phyloP scores from a whole-genome alignment of 2,329 filamentous ascomycete genomes.

The Pyrenochaeta sp. region DNA sequence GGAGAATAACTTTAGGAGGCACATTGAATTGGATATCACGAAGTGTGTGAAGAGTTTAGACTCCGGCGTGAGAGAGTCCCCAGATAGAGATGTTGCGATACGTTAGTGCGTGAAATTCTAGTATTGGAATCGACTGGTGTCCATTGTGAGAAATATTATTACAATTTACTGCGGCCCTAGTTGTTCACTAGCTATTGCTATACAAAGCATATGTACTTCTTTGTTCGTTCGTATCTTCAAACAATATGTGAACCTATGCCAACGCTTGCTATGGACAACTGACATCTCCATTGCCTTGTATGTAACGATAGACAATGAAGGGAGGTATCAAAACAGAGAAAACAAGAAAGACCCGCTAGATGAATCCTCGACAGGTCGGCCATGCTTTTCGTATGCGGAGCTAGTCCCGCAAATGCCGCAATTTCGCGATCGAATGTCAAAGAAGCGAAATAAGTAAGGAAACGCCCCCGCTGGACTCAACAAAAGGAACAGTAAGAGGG shows the following conservation, averaged over 20 bases:
- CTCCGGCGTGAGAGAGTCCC: neutral
- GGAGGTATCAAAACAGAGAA: conserved; percentile 39
- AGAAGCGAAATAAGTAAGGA: conserved; percentile 4
- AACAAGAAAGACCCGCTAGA: conserved; percentile 14
- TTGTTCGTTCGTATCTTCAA: conserved; percentile 12
- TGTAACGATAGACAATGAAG: conserved; percentile 18
- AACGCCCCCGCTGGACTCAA: conserved; percentile 24
- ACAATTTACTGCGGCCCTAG: conserved; percentile 20
- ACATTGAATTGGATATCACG: neutral
- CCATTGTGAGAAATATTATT: conserved; percentile 14
- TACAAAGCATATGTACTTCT: conserved; percentile 25
- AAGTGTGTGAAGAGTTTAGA: neutral
- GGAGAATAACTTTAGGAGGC: neutral
- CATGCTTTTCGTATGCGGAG: conserved; percentile 21
- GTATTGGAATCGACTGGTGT: too few relatives aligned
- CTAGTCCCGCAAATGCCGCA: conserved; percentile 7
- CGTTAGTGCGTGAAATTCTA: neutral
- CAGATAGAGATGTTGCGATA: neutral
- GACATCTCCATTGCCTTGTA: conserved; percentile 26
- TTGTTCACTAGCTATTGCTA: conserved; percentile 12
- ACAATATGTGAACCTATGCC: conserved; percentile 17
- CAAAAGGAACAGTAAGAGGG: conserved; percentile 14
- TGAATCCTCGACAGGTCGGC: conserved; percentile 12
- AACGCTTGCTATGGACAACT: conserved; percentile 32
- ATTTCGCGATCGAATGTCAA: conserved; percentile 9